phyloP scores from a whole-genome alignment of 495 filamentous ascomycete genomes.

The Penicillium ucsense region DNA sequence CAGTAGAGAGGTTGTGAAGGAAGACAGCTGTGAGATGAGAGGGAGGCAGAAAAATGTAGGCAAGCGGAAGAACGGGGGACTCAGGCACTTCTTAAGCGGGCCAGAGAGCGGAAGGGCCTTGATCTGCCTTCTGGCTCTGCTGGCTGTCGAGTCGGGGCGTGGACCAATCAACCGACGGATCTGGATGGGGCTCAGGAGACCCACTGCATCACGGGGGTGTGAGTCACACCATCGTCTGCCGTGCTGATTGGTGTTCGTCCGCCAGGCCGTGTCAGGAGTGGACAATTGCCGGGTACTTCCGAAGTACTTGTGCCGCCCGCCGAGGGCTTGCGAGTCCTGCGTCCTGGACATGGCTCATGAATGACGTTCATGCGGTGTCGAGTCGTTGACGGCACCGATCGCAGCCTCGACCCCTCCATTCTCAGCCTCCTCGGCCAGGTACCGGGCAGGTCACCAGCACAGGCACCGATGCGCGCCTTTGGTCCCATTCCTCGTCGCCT shows the following conservation, averaged over 20 bases:
- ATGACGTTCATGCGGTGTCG: neutral
- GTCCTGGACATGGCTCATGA: neutral
- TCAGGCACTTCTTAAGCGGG: conserved; percentile 34
- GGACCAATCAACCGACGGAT: neutral
- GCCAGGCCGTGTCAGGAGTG: neutral
- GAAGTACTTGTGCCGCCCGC: neutral
- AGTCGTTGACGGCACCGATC: too few species aligned
- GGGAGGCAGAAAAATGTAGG: conserved; percentile 14
- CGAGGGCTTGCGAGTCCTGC: neutral
- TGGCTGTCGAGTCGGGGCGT: conserved; percentile 5
- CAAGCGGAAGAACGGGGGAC: conserved; percentile 27
- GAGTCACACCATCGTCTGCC: conserved; percentile 21
- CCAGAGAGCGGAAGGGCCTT: too few species aligned
- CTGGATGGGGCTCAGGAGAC: conserved; percentile 12
- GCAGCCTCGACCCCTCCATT: neutral
- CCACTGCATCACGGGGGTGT: conserved; percentile 27
- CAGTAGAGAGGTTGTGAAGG: conserved; percentile 1
- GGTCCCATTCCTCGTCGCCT: neutral
- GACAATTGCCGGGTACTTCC: neutral
- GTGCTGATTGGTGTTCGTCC: conserved; percentile 17
- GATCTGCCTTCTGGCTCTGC: too few species aligned
- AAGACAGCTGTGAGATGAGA: conserved; percentile 3
- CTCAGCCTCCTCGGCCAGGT: neutral
- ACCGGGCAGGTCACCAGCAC: neutral
- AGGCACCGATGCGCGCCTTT: too few species aligned